Conservation (phyloP, 768 basidiomycete species). For the Lactarius evosmus region DNA sequence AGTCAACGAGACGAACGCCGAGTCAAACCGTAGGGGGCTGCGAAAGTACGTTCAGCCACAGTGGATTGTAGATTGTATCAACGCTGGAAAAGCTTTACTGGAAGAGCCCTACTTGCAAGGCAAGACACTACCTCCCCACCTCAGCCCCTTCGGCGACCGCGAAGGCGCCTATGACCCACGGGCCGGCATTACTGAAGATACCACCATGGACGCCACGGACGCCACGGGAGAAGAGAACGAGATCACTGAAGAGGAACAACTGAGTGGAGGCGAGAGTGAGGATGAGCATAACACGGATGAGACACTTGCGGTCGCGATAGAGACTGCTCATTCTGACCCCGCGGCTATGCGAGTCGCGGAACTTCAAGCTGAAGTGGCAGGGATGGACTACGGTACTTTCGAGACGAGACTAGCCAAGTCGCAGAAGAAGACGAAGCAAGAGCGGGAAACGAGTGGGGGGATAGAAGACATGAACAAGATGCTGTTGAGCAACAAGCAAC, state of each 20-base stretch:
- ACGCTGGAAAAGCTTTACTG: constrained; percentile 76
- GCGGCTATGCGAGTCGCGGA: constrained; percentile 81
- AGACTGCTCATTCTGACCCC: constrained; percentile 51
- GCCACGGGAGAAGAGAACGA: constrained; percentile 36
- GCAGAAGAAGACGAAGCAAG: constrained; percentile 42
- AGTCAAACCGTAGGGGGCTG: constrained; percentile 58
- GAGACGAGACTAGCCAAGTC: constrained; percentile 70
- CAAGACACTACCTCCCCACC: constrained; percentile 83
- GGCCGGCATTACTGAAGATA: constrained; percentile 37
- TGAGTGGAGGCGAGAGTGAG: constrained; percentile 25
- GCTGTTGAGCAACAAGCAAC: constrained; percentile 95
- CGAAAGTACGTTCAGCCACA: constrained; percentile 94
- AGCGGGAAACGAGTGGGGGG: constrained; percentile 30
- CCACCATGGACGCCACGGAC: constrained; percentile 35
- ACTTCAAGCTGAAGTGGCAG: constrained; percentile 86
- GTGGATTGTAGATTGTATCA: constrained; percentile 97
- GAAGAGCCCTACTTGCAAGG: constrained; percentile 88
- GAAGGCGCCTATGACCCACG: constrained; percentile 75
- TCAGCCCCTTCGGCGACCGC: constrained; percentile 90
- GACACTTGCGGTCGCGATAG: constrained; percentile 36
- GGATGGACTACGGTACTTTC: constrained; percentile 75
- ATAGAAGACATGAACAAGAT: constrained; percentile 95
- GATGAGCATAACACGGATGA: constrained; percentile 32
- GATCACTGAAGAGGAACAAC: constrained; percentile 34
- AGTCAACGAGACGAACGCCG: constrained; percentile 49